Percentiles rank a stretch among this genome's conserved stretches.
These are phyloP conservation scores for Chaetomium tenue DNA, from an alignment of 495 filamentous ascomycete genomes.

Conservation along the genomic window DNA sequence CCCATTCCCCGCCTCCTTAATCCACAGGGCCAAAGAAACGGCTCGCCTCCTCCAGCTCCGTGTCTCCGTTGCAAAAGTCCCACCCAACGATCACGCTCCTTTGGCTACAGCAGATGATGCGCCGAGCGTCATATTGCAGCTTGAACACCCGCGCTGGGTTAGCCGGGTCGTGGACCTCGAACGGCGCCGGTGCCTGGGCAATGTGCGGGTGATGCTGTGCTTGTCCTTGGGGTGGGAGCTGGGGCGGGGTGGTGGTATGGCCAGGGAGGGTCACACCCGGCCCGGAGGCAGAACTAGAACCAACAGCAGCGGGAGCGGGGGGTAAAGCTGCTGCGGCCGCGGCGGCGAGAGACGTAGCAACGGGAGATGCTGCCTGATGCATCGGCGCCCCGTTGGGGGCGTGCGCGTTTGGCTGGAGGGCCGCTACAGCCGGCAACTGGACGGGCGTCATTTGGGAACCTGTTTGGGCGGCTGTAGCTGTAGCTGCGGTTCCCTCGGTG, in stretches of 20 bases:
- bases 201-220: conserved; percentile 24
- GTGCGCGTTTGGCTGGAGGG: conserved; percentile 30
- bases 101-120: conserved; percentile 92
- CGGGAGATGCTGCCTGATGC: conserved; percentile 32
- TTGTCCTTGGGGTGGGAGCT: conserved; percentile 8
- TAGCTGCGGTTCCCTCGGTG: neutral
- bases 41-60: conserved; percentile 74
- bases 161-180: conserved; percentile 38
- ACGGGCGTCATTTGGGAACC: conserved; percentile 7
- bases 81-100: conserved; percentile 90
- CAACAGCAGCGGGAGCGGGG: neutral
- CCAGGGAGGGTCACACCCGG: neutral
- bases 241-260: neutral
- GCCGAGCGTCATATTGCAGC: conserved; percentile 89
- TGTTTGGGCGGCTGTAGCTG: neutral
- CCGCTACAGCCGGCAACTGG: conserved; percentile 23
- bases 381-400: conserved; percentile 23
- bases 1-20: conserved; percentile 24
- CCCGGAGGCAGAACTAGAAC: neutral
- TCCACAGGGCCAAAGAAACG: conserved; percentile 69
- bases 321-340: conserved; percentile 1
- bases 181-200: conserved; percentile 27
- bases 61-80: conserved; percentile 94
- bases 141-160: conserved; percentile 84
- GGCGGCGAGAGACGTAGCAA: conserved; percentile 17